These are phyloP conservation scores for Stereum hirsutum DNA, from an alignment of 1,284 basidiomycete genomes.

Conservation along the genomic window DNA sequence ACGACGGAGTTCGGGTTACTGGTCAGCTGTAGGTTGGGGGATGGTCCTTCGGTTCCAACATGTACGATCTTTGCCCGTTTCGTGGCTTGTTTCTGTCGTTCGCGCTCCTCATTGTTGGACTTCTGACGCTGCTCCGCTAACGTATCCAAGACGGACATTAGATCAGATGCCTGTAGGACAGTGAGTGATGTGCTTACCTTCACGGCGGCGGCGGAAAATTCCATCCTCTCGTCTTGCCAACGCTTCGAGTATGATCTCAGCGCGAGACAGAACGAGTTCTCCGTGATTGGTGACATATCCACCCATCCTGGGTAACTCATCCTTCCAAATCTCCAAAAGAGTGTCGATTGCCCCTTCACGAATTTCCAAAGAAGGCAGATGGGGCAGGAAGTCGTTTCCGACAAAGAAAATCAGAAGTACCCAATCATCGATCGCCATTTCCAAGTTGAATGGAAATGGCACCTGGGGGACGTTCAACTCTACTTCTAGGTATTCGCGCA, in stretches of 20 bases:
- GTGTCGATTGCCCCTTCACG: slow-evolving; percentile 98
- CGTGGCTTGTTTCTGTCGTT: slow-evolving; percentile 79
- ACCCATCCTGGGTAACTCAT: slow-evolving; percentile 89
- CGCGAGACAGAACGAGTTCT: slow-evolving; percentile 76
- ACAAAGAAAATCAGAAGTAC: slow-evolving; percentile 99
- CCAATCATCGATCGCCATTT: slow-evolving; percentile 99
- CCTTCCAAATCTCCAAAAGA: slow-evolving; percentile 92
- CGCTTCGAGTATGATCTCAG: slow-evolving; percentile 93
- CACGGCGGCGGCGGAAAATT: slow-evolving; percentile 88
- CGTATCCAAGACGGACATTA: too few species aligned
- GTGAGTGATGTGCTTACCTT: slow-evolving; percentile 51
- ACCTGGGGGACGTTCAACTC: slow-evolving; percentile 80
- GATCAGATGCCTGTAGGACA: too few species aligned
- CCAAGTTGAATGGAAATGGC: slow-evolving; percentile 89
- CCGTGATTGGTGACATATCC: slow-evolving; percentile 96
- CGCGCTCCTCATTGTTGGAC: slow-evolving; percentile 82
- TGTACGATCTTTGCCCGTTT: slow-evolving; percentile 41
- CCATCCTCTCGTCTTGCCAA: slow-evolving; percentile 90
- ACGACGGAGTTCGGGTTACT: slow-evolving; percentile 32
- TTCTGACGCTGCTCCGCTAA: slow-evolving; percentile 86
- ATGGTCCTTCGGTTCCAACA: slow-evolving; percentile 41
- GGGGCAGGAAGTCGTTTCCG: slow-evolving; percentile 99
- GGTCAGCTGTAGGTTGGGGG: slow-evolving; percentile 43
- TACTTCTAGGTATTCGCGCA: slow-evolving; percentile 96
- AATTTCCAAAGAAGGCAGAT: slow-evolving; percentile 96